Percentiles rank a stretch among this genome's conserved stretches.
These are phyloP conservation scores for Glycine tomentella DNA, from an alignment of 306 rosid species.

Conservation along the genomic window DNA sequence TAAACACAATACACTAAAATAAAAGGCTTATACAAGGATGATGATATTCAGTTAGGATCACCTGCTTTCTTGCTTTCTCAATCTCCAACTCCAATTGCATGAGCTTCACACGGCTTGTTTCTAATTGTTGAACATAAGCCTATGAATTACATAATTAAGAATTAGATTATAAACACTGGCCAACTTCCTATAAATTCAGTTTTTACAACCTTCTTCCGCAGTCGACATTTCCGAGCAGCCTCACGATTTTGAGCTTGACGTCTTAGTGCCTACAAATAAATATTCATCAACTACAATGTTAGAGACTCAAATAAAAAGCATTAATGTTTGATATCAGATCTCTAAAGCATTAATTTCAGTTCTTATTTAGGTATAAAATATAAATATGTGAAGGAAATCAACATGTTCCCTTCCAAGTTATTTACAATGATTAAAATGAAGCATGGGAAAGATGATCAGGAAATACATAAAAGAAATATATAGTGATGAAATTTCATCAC, in stretches of 20 bases:
- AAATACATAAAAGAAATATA: background rate
- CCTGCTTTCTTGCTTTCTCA: constrained; percentile 72
- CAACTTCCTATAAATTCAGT: constrained; percentile 15
- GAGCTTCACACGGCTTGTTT: constrained; percentile 81
- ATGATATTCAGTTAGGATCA: constrained; percentile 39
- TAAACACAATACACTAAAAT: background rate
- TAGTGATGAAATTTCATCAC: constrained; percentile 48
- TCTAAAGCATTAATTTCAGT: constrained; percentile 4
- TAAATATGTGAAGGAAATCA: constrained; percentile 26
- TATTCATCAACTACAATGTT: constrained; percentile 19
- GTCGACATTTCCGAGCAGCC: constrained; percentile 85
- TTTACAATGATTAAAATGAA: background rate
- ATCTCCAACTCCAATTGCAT: constrained; percentile 80
- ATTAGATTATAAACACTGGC: constrained; percentile 26
- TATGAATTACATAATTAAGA: constrained; percentile 44
- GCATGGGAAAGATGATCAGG: background rate
- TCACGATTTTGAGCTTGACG: constrained; percentile 86
- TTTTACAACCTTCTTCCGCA: constrained; percentile 72
- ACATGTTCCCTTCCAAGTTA: constrained; percentile 2
- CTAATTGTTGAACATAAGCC: constrained; percentile 89
- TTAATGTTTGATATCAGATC: constrained; percentile 22
- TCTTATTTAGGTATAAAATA: constrained; percentile 11
- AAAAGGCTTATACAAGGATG: background rate
- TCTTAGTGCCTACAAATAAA: constrained; percentile 60
- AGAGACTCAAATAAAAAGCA: background rate